Evolutionary conservation across 805 yeast genomes (phyloP).

Genomic region (Trichomonascus vanleenenianus): DNA sequence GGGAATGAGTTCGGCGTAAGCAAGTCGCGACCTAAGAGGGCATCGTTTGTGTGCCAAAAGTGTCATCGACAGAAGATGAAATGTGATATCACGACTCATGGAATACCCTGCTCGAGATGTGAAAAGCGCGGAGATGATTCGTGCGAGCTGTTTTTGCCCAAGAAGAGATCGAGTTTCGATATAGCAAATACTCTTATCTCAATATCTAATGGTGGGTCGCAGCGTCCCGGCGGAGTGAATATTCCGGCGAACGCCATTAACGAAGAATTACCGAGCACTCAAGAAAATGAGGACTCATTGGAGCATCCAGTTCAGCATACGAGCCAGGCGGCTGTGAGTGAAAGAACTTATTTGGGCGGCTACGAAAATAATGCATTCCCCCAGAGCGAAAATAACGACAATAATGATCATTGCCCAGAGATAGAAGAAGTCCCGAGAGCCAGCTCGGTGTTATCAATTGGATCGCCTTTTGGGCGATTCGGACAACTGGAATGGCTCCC

Average conservation of each 20-base stretch:
- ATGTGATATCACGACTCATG: constrained; percentile 8
- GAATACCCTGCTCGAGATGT: constrained; percentile 12
- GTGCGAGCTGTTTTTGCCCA: constrained; percentile 6
- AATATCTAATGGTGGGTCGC: too few relatives aligned
- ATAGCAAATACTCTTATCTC: background rate
- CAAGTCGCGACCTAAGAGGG: background rate
- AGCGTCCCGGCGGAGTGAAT: background rate
- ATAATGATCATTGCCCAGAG: too few relatives aligned
- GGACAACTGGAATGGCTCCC: too few relatives aligned
- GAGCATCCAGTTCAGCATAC: background rate
- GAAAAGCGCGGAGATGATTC: background rate
- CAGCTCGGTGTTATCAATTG: too few relatives aligned
- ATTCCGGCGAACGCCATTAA: background rate
- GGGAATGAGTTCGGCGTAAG: constrained; percentile 13
- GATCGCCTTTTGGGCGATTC: too few relatives aligned
- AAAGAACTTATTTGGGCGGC: too few relatives aligned
- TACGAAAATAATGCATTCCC: too few relatives aligned
- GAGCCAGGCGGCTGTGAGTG: background rate
- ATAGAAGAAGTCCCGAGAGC: too few relatives aligned
- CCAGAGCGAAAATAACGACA: too few relatives aligned
- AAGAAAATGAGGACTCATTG: background rate
- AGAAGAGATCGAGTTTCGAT: background rate
- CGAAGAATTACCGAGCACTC: background rate
- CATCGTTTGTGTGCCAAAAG: constrained; percentile 4
- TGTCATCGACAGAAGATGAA: constrained; percentile 10